A percentile compares a stretch with the other conserved stretches of the same genome.
Conservation (phyloP, 2,329 filamentous ascomycete genomes). For the Eurotiales sp. region DNA sequence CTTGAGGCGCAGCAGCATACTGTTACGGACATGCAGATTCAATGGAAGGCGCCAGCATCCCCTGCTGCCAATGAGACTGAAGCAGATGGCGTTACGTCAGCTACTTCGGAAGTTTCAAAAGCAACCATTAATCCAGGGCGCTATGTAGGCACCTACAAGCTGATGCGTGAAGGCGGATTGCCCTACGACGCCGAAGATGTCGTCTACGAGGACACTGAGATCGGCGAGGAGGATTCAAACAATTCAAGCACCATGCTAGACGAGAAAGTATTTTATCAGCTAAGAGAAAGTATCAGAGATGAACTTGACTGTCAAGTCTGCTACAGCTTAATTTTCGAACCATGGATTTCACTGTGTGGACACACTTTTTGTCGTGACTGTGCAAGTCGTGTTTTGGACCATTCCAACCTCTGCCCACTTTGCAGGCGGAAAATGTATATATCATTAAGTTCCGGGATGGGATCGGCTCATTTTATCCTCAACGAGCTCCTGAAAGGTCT, state of each 20-base stretch:
- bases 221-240: conserved; percentile 17
- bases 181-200: conserved; percentile 53
- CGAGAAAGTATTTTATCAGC: conserved; percentile 48
- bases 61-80: background rate
- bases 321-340: conserved; percentile 75
- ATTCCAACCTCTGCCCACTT: conserved; percentile 73
- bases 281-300: conserved; percentile 60
- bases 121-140: conserved; percentile 52
- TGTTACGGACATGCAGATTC: background rate
- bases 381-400: conserved; percentile 70
- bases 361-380: conserved; percentile 87
- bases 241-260: conserved; percentile 32
- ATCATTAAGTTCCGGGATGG: conserved; percentile 46
- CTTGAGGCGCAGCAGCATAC: conserved; percentile 11
- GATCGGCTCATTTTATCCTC: conserved; percentile 61
- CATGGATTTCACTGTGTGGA: conserved; percentile 78
- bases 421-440: conserved; percentile 66
- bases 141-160: conserved; percentile 62
- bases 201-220: conserved; percentile 38
- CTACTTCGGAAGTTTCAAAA: conserved; percentile 9
- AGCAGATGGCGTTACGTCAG: background rate
- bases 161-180: conserved; percentile 62
- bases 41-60: background rate
- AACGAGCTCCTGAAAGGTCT: conserved; percentile 61
- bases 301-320: conserved; percentile 89